phyloP scores from a whole-genome alignment of 2,329 filamentous ascomycete genomes.

The Remersonia thermophila region DNA sequence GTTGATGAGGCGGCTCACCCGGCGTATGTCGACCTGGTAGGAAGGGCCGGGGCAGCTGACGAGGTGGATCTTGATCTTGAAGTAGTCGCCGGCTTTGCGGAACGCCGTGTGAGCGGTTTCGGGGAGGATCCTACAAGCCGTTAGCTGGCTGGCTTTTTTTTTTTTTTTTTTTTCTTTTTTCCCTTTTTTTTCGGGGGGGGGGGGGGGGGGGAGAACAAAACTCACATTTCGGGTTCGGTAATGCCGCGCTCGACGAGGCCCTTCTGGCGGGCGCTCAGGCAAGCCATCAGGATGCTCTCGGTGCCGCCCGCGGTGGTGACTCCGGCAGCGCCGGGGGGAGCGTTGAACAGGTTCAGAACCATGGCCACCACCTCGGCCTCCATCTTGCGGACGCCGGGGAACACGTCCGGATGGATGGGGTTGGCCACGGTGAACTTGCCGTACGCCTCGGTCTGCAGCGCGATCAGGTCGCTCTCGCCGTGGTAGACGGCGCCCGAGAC shows the following conservation, averaged over 20 bases:
- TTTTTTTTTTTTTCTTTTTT: too few relatives aligned
- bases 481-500: conserved; percentile 96
- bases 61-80: conserved; percentile 87
- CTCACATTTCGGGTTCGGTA: conserved; percentile 87
- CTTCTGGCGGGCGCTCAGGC: conserved; percentile 79
- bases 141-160: conserved; percentile 12
- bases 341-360: conserved; percentile 83
- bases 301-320: conserved; percentile 88
- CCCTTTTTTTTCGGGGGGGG: too few relatives aligned
- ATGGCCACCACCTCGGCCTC: conserved; percentile 96
- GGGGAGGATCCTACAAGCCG: conserved; percentile 61
- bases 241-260: conserved; percentile 75
- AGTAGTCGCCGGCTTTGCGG: conserved; percentile 88
- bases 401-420: conserved; percentile 95
- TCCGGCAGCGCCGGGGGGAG: conserved; percentile 71
- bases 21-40: conserved; percentile 71
- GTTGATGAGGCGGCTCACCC: conserved; percentile 78
- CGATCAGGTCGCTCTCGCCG: conserved; percentile 68
- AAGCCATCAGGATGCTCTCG: conserved; percentile 94
- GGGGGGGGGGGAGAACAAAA: background rate
- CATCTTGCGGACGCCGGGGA: conserved; percentile 97
- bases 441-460: conserved; percentile 85
- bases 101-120: conserved; percentile 94
- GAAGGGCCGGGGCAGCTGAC: conserved; percentile 74
- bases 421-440: conserved; percentile 90